Conservation (phyloP, 2,329 filamentous ascomycete genomes). For the Nemania sp. region DNA sequence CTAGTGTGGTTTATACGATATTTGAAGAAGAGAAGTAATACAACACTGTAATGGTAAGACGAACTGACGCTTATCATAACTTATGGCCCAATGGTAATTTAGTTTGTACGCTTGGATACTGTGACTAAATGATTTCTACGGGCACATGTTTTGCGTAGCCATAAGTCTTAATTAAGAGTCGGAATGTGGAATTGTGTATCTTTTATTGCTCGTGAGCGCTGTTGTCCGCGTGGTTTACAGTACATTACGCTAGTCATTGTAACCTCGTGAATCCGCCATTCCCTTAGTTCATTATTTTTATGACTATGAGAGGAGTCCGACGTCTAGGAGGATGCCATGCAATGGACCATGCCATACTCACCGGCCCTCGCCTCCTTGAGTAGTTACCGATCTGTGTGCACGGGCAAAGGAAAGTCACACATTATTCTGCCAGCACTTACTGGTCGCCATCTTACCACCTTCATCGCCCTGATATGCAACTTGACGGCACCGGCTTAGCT, state of each 20-base stretch:
- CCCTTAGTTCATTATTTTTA: no score
- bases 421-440: conserved; percentile 3
- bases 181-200: no score
- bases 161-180: no score
- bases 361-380: not conserved
- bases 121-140: no score
- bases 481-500: conserved; percentile 17
- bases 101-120: not conserved
- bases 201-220: no score
- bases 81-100: not conserved
- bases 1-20: not conserved
- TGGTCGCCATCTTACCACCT: conserved; percentile 6
- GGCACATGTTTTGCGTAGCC: no score
- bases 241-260: no score
- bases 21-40: no score
- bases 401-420: not conserved
- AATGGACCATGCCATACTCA: not conserved
- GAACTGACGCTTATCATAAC: not conserved
- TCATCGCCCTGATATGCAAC: conserved; percentile 4
- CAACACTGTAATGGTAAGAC: not conserved
- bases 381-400: not conserved
- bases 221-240: no score
- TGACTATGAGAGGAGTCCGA: not conserved
- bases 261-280: no score
- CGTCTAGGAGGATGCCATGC: not conserved